Evolutionary conservation across 2,329 filamentous ascomycete species (phyloP).

Genomic region (Elsinoe fawcettii): DNA sequence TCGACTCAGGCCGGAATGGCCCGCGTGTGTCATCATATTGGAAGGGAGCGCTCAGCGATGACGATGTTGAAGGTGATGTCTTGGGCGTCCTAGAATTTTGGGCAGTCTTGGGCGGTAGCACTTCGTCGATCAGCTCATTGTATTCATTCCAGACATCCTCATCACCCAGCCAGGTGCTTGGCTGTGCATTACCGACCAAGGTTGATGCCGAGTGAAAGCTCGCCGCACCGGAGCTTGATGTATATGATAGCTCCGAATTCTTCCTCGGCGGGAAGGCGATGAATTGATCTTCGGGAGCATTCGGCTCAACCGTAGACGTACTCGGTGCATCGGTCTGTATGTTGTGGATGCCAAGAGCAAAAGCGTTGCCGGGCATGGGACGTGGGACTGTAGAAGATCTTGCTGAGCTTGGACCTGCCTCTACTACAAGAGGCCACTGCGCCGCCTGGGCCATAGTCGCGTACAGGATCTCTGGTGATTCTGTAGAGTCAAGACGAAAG

Average conservation of each 20-base stretch:
- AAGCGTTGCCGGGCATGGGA: slow-evolving; percentile 8
- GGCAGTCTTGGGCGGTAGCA: slow-evolving; percentile 40
- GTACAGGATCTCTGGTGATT: slow-evolving; percentile 23
- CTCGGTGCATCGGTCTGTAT: background rate
- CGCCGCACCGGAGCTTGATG: slow-evolving; percentile 56
- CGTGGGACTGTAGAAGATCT: slow-evolving; percentile 10
- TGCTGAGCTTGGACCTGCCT: slow-evolving; percentile 19
- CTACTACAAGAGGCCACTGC: slow-evolving; percentile 20
- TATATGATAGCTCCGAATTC: slow-evolving; percentile 59
- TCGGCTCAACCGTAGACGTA: background rate
- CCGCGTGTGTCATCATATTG: slow-evolving; percentile 43
- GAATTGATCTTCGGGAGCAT: slow-evolving; percentile 48
- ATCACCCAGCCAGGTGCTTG: slow-evolving; percentile 44
- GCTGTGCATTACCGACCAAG: slow-evolving; percentile 42
- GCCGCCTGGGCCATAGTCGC: slow-evolving; percentile 21
- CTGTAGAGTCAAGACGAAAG: slow-evolving; percentile 22
- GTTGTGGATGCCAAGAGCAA: slow-evolving; percentile 9
- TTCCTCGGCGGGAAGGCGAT: slow-evolving; percentile 66
- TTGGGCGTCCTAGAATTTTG: slow-evolving; percentile 21
- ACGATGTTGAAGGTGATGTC: slow-evolving; percentile 46
- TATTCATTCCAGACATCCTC: slow-evolving; percentile 96
- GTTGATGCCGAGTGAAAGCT: slow-evolving; percentile 48
- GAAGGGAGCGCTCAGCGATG: slow-evolving; percentile 45
- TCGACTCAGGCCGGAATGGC: background rate
- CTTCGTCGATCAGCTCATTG: slow-evolving; percentile 74